Percentiles rank a stretch among this genome's conserved stretches.
phyloP scores from a whole-genome alignment of 345 rosid genomes.

The Citrus inodora region DNA sequence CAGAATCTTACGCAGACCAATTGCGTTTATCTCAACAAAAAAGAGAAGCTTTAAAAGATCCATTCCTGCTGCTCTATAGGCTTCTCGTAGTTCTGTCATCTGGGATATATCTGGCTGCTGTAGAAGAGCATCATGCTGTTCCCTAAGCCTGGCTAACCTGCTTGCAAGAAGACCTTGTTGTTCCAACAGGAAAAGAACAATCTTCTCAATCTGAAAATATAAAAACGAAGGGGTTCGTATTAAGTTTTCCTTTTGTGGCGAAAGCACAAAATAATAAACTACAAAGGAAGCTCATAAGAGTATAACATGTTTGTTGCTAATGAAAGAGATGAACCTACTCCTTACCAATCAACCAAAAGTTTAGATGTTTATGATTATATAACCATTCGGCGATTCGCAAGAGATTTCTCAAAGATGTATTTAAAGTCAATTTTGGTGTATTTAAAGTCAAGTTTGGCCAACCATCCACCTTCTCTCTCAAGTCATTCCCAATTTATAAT shows the following conservation, averaged over 20 bases:
- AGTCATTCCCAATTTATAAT: neutral
- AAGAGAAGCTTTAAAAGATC: slow-evolving; percentile 80
- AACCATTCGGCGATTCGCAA: neutral
- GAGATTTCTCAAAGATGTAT: neutral
- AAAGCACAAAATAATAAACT: neutral
- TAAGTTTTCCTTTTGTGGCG: neutral
- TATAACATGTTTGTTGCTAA: neutral
- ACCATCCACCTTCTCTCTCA: neutral
- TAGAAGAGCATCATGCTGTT: slow-evolving; percentile 59
- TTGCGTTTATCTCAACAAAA: slow-evolving; percentile 86
- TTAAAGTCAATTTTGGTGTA: neutral
- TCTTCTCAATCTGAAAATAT: slow-evolving; percentile 80
- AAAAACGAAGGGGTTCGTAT: neutral
- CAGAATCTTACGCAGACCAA: slow-evolving; percentile 90
- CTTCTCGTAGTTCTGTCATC: slow-evolving; percentile 65
- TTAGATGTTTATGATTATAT: neutral
- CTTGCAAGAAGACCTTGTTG: slow-evolving; percentile 90
- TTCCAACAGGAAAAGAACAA: slow-evolving; percentile 91
- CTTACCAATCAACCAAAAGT: neutral
- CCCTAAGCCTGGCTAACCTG: slow-evolving; percentile 62
- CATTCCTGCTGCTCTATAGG: slow-evolving; percentile 68
- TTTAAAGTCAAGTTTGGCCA: neutral
- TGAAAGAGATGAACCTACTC: neutral
- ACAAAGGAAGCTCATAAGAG: neutral
- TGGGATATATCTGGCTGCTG: slow-evolving; percentile 63